Conservation (phyloP, 2,329 filamentous ascomycete genomes). For the Aspergillus calidoustus region DNA sequence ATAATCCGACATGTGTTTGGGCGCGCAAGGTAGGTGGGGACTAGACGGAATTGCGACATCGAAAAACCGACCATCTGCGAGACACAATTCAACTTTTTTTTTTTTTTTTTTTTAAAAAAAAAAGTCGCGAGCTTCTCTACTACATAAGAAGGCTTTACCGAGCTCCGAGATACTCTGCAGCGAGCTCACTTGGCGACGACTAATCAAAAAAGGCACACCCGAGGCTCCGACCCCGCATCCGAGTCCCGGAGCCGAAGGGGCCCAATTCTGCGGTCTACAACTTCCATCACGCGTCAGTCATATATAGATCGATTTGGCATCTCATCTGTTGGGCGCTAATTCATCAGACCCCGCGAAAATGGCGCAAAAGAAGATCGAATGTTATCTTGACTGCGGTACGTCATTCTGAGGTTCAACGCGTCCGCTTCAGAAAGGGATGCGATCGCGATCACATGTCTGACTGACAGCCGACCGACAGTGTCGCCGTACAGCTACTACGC, state of each 20-base stretch:
- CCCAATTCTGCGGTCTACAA: not conserved
- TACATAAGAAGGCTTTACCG: too few species aligned
- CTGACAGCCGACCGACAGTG: not conserved
- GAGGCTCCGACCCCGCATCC: not conserved
- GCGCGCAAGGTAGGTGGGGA: too few species aligned
- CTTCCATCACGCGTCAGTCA: not conserved
- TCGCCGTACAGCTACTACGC: slow-evolving; percentile 17
- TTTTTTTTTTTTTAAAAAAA: too few species aligned
- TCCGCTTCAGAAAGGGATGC: too few species aligned
- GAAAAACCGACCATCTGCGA: too few species aligned
- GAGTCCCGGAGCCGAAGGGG: not conserved
- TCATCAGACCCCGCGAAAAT: not conserved
- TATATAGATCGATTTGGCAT: not conserved
- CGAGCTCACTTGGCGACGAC: not conserved
- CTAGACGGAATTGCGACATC: too few species aligned
- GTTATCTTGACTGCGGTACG: slow-evolving; percentile 14
- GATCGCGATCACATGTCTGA: not conserved
- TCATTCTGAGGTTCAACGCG: not conserved
- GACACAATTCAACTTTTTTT: too few species aligned
- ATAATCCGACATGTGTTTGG: too few species aligned
- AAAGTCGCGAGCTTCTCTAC: too few species aligned
- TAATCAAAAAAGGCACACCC: slow-evolving; percentile 1
- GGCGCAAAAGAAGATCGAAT: slow-evolving; percentile 12
- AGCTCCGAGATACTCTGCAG: too few species aligned
- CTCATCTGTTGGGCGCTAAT: too few species aligned